Conservation (phyloP, 1,139 yeast species). For the Nakaseomyces uthaithaninus region DNA sequence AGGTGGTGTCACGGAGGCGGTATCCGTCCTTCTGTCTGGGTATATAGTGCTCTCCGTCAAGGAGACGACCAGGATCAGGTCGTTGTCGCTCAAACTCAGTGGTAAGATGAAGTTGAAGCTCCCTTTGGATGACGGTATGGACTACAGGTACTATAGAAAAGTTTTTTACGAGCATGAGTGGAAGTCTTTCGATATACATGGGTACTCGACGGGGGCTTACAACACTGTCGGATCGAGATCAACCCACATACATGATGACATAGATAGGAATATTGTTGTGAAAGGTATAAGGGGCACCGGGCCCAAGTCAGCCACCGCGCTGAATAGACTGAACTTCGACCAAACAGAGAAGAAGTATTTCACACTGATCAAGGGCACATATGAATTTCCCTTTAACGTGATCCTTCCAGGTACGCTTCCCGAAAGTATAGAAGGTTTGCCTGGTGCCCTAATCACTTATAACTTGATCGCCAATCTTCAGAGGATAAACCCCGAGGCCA, state of each 20-base stretch:
- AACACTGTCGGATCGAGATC: neutral
- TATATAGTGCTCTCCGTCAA: conserved; percentile 60
- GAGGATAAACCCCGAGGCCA: conserved; percentile 57
- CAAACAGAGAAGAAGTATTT: conserved; percentile 9
- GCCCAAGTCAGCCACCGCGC: conserved; percentile 27
- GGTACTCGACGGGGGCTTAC: conserved; percentile 1
- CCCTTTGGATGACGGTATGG: conserved; percentile 44
- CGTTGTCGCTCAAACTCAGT: conserved; percentile 49
- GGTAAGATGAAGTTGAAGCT: conserved; percentile 52
- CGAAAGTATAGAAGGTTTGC: conserved; percentile 86
- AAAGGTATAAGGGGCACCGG: conserved; percentile 5
- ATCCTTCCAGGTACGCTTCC: conserved; percentile 77
- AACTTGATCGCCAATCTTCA: conserved; percentile 73
- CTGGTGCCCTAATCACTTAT: conserved; percentile 75
- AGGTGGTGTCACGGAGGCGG: conserved; percentile 65
- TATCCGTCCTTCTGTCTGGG: conserved; percentile 66
- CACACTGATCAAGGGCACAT: conserved; percentile 61
- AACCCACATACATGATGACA: neutral
- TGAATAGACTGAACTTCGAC: conserved; percentile 6
- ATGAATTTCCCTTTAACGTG: conserved; percentile 83
- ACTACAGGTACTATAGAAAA: conserved; percentile 38
- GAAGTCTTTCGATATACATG: conserved; percentile 24
- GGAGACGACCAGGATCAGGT: conserved; percentile 60
- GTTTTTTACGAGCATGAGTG: conserved; percentile 62
- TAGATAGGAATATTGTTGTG: conserved; percentile 9